A percentile compares a stretch with the other conserved stretches of the same genome.
These are phyloP conservation scores for Rutstroemia sp. DNA, from an alignment of 2,329 filamentous ascomycete genomes.

Conservation along the genomic window DNA sequence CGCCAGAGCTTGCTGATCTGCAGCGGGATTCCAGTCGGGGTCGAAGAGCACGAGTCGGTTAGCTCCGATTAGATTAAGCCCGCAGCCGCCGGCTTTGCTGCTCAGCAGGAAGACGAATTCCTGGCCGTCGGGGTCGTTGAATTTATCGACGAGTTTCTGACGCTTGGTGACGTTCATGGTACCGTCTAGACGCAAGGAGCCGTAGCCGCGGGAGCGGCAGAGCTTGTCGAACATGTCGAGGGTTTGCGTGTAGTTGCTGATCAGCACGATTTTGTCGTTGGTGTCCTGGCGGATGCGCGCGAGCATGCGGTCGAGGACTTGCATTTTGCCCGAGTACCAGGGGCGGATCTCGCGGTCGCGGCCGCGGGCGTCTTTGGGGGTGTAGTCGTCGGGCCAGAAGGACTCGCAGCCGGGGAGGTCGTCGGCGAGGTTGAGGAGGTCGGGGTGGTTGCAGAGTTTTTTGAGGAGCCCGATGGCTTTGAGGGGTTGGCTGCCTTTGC, in stretches of 20 bases:
- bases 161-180: slow-evolving; percentile 98
- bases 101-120: slow-evolving; percentile 96
- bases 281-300: slow-evolving; percentile 91
- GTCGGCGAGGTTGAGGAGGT: slow-evolving; percentile 73
- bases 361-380: slow-evolving; percentile 79
- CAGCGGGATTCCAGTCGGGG: slow-evolving; percentile 95
- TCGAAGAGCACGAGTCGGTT: slow-evolving; percentile 95
- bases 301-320: slow-evolving; percentile 95
- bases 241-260: slow-evolving; percentile 97
- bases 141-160: slow-evolving; percentile 93
- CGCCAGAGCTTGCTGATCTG: slow-evolving; percentile 92
- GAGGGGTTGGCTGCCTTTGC: slow-evolving; percentile 90
- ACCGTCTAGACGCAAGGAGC: slow-evolving; percentile 82
- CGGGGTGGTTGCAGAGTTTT: slow-evolving; percentile 97
- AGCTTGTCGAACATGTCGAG: slow-evolving; percentile 90
- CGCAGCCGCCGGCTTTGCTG: slow-evolving; percentile 93
- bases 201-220: slow-evolving; percentile 79
- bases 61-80: slow-evolving; percentile 89
- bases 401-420: slow-evolving; percentile 84
- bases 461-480: slow-evolving; percentile 97
- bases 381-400: slow-evolving; percentile 77
- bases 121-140: slow-evolving; percentile 83
- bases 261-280: slow-evolving; percentile 98
- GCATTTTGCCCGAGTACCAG: slow-evolving; percentile 98
- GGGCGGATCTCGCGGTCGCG: slow-evolving; percentile 87